Evolutionary conservation across 108 stramenopile genomes (phyloP).

Genomic region (Nitzschia sp.): DNA sequence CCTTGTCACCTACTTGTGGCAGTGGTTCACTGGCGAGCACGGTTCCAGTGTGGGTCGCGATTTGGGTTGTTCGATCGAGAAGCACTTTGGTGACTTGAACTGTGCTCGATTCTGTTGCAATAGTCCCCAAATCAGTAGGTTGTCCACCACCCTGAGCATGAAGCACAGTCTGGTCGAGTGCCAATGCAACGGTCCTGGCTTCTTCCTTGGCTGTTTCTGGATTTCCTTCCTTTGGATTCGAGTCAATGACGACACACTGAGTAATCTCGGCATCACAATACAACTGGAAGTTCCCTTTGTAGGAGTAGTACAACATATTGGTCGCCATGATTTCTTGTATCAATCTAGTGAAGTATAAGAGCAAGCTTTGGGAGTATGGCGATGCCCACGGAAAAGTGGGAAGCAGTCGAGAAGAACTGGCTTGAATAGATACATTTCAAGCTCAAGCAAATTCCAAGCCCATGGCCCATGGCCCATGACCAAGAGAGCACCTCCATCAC

Average conservation of each 20-base stretch:
- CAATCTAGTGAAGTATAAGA: no score
- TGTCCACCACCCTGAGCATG: conserved; percentile 89
- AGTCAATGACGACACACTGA: conserved; percentile 13
- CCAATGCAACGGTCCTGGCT: conserved; percentile 32
- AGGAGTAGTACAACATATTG: conserved; percentile 69
- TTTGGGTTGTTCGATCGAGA: conserved; percentile 54
- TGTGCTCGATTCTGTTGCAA: conserved; percentile 19
- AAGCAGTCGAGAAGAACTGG: no score
- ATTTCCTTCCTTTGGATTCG: conserved; percentile 6
- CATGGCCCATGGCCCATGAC: no score
- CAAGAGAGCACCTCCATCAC: no score
- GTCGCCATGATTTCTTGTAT: conserved; percentile 22
- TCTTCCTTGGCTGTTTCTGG: neutral
- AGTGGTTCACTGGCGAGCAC: conserved; percentile 14
- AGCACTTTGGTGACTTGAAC: conserved; percentile 56
- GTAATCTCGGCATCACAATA: conserved; percentile 47
- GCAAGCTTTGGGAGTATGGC: no score
- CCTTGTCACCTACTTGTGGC: conserved; percentile 32
- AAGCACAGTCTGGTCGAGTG: conserved; percentile 68
- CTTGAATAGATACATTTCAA: no score
- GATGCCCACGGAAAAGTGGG: no score
- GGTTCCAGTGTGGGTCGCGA: conserved; percentile 63
- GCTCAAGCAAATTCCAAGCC: no score
- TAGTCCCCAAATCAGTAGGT: conserved; percentile 70
- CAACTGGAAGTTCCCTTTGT: conserved; percentile 68